These are phyloP conservation scores for Fragilaria radians DNA, from an alignment of 108 stramenopile genomes.

Conservation along the genomic window DNA sequence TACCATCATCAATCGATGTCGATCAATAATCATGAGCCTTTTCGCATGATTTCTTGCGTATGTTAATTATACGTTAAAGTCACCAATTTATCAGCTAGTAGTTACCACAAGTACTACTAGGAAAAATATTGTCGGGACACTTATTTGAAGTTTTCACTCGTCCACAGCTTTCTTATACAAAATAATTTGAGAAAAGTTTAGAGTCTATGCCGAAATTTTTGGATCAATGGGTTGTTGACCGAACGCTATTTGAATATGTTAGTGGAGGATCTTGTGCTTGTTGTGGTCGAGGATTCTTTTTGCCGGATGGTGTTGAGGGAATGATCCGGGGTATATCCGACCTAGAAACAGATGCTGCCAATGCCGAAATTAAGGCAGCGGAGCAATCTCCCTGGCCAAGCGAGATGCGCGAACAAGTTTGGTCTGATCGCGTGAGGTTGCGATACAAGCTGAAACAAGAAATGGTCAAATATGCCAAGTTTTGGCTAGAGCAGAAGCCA, in stretches of 20 bases:
- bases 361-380: conserved; percentile 55
- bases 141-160: no score
- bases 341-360: conserved; percentile 73
- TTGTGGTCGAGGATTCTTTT: conserved; percentile 54
- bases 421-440: conserved; percentile 75
- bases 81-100: no score
- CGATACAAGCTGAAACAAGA: conserved; percentile 71
- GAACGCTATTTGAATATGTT: conserved; percentile 74
- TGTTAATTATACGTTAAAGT: no score
- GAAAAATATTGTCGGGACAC: no score
- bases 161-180: no score
- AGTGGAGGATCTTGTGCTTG: conserved; percentile 71
- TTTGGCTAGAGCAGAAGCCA: conserved; percentile 46
- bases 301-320: conserved; percentile 58
- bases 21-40: no score
- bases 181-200: no score
- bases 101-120: no score
- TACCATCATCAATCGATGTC: no score
- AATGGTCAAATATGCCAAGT: conserved; percentile 47
- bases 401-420: conserved; percentile 77
- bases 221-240: conserved; percentile 83
- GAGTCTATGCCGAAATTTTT: conserved; percentile 61
- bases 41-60: no score
- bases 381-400: conserved; percentile 61
- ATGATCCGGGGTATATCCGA: conserved; percentile 72